phyloP scores from a whole-genome alignment of 1,139 yeast genomes.

The Taphrina betulina region DNA sequence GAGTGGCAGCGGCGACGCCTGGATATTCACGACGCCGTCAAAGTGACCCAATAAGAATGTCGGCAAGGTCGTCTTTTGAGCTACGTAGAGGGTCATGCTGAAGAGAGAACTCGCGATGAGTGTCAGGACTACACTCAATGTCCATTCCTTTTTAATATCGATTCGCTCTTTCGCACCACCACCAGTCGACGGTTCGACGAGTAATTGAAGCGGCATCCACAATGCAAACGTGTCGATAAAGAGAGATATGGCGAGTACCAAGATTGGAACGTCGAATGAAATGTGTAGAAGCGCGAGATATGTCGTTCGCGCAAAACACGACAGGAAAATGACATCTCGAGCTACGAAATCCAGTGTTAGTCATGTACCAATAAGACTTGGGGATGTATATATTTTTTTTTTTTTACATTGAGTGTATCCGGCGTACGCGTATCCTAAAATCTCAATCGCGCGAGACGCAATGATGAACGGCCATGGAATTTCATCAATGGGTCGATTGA shows the following conservation, averaged over 20 bases:
- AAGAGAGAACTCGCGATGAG: slow-evolving; percentile 15
- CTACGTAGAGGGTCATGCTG: slow-evolving; percentile 23
- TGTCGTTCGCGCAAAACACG: slow-evolving; percentile 12
- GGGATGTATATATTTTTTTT: no score
- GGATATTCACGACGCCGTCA: slow-evolving; percentile 12
- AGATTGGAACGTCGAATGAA: slow-evolving; percentile 8
- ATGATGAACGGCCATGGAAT: slow-evolving; percentile 10
- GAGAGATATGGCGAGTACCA: slow-evolving; percentile 3
- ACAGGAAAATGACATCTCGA: slow-evolving; percentile 2
- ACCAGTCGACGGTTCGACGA: background rate
- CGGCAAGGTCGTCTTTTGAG: slow-evolving; percentile 15
- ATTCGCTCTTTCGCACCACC: background rate
- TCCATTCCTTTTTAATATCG: slow-evolving; percentile 6
- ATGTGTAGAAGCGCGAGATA: slow-evolving; percentile 7
- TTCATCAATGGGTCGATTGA: slow-evolving; percentile 10
- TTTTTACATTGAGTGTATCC: slow-evolving; percentile 2
- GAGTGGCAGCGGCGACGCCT: slow-evolving; percentile 26
- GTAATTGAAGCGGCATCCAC: slow-evolving; percentile 9
- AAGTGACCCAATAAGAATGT: slow-evolving; percentile 23
- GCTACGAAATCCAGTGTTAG: no score
- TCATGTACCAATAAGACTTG: no score
- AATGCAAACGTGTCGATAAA: slow-evolving; percentile 8
- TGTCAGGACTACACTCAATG: slow-evolving; percentile 10
- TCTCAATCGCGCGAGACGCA: background rate
- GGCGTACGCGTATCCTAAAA: slow-evolving; percentile 3